Conservation (phyloP, 805 yeast species). For the Schizosaccharomyces osmophilus region DNA sequence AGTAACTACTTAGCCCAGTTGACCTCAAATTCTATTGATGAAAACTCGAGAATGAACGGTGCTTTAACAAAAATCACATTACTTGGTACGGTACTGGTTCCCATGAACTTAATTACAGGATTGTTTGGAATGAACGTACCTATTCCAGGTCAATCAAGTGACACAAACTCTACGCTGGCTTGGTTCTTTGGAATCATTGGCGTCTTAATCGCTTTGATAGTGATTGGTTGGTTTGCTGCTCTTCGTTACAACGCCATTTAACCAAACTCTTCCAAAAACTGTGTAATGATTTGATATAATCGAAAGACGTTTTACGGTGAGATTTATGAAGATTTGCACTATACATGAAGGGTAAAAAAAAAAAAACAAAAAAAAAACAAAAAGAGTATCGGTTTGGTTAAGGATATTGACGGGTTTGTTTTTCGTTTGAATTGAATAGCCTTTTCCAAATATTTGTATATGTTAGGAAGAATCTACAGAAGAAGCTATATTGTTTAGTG, state of each 20-base stretch:
- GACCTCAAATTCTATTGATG: slow-evolving; percentile 73
- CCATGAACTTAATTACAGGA: slow-evolving; percentile 75
- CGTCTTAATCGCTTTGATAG: slow-evolving; percentile 21
- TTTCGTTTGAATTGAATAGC: too few relatives aligned
- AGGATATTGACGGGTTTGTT: too few relatives aligned
- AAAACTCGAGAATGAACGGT: slow-evolving; percentile 65
- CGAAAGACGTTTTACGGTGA: neutral
- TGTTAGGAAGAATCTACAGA: too few relatives aligned
- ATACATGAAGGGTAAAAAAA: too few relatives aligned
- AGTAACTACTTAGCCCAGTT: slow-evolving; percentile 79
- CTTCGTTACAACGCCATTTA: slow-evolving; percentile 2
- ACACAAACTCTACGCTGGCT: slow-evolving; percentile 14
- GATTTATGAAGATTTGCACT: too few relatives aligned
- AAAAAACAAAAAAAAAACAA: too few relatives aligned
- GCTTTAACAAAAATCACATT: slow-evolving; percentile 74
- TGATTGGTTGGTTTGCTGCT: slow-evolving; percentile 19
- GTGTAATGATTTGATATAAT: neutral
- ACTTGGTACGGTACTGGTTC: slow-evolving; percentile 73
- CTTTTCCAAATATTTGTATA: too few relatives aligned
- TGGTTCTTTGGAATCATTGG: slow-evolving; percentile 56
- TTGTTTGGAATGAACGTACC: slow-evolving; percentile 85
- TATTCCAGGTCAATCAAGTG: slow-evolving; percentile 42
- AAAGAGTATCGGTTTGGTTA: too few relatives aligned
- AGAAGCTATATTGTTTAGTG: too few relatives aligned
- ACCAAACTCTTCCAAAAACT: neutral